phyloP scores from a whole-genome alignment of 2,329 filamentous ascomycete species.

The Biscogniauxia marginata region DNA sequence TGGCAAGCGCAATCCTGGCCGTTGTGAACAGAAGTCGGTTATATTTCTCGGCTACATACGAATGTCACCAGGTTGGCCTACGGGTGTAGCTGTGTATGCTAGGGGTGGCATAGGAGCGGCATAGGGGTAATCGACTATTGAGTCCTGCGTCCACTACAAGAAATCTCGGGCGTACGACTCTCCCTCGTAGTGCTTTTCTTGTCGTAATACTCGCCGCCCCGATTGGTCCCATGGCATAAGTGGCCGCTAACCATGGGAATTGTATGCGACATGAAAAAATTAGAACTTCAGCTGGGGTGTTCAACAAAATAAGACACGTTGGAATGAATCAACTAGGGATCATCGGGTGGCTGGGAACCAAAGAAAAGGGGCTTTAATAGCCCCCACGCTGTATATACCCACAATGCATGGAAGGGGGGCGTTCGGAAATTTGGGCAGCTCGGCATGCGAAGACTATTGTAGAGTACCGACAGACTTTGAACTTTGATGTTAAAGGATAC shows the following conservation, averaged over 20 bases:
- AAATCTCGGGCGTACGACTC: not conserved
- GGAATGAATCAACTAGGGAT: not conserved
- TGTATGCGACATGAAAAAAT: not conserved
- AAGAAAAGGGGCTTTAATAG: conserved; percentile 1
- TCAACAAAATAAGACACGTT: not conserved
- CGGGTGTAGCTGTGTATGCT: no score
- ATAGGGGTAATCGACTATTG: not conserved
- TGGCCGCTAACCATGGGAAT: not conserved
- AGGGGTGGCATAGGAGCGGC: no score
- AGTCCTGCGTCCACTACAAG: not conserved
- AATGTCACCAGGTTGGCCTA: not conserved
- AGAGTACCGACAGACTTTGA: not conserved
- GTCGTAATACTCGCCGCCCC: not conserved
- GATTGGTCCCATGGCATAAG: not conserved
- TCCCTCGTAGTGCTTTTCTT: no score
- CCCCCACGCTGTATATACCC: conserved; percentile 22
- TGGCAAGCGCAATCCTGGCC: not conserved
- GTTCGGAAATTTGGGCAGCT: conserved; percentile 8
- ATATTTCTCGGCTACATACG: not conserved
- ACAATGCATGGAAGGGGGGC: conserved; percentile 19
- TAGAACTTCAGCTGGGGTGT: not conserved
- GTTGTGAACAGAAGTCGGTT: not conserved
- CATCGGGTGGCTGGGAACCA: not conserved
- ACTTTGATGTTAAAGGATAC: not conserved
- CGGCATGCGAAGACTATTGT: not conserved